Conservation (phyloP, 2,329 filamentous ascomycete genomes). For the Colletotrichum sp. region DNA sequence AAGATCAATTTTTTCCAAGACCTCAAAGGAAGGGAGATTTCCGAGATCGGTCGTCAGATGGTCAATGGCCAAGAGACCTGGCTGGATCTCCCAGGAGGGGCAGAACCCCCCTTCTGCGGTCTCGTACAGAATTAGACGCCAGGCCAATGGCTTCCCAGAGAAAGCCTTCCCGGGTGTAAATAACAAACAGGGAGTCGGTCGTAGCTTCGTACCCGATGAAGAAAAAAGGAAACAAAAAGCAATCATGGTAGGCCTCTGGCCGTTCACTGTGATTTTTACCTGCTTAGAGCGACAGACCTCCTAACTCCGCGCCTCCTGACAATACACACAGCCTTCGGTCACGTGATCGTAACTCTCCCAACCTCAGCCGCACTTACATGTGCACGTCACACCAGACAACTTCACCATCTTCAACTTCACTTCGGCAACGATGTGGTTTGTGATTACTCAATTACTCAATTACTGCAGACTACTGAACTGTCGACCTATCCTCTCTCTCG, state of each 20-base stretch:
- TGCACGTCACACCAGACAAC: no score
- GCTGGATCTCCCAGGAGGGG: not conserved
- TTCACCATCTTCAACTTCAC: not conserved
- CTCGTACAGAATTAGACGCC: not conserved
- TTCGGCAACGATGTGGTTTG: not conserved
- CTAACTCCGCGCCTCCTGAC: no score
- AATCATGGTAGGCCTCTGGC: not conserved
- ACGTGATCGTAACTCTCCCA: no score
- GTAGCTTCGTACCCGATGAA: not conserved
- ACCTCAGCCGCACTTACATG: no score
- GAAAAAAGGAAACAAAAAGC: not conserved
- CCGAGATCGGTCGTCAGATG: not conserved
- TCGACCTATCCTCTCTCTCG: not conserved
- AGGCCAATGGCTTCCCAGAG: not conserved
- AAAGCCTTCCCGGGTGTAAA: not conserved
- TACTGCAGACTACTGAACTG: not conserved
- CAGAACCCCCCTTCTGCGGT: not conserved
- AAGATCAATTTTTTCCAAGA: not conserved
- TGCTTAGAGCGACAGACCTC: no score
- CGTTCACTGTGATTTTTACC: no score
- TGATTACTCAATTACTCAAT: not conserved
- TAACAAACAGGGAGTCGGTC: not conserved
- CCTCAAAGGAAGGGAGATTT: not conserved
- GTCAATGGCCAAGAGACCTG: not conserved
- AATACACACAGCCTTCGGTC: no score